Base-by-base conservation (phyloP, 2,329 filamentous ascomycete genomes). In the Nectriaceae sp. region DNA sequence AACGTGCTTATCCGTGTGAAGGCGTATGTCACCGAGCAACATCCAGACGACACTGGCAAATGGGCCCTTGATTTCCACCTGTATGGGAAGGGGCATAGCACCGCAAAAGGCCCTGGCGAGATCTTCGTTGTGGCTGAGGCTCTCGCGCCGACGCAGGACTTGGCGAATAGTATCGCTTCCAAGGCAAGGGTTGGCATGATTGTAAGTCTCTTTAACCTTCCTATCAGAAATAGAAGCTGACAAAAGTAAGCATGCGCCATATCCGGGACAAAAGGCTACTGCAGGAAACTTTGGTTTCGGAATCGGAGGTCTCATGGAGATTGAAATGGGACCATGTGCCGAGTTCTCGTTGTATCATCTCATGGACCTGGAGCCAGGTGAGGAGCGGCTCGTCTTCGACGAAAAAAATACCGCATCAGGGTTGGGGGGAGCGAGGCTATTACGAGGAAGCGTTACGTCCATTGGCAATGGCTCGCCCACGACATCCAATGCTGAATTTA, bases 291-390 rank as follows among this genome's bases (percentile, higher is more conserved):
- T 80, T 44, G 75, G 71, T 0, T n/a, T n/a, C n/a, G 66, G 50
- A 6, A 57, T 56, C 4, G 24, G 55, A 1, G 53, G 54, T 0
- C 59, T 57, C 0, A 54, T 56, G 20, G 60, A 63, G 16, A 57
- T 61, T 26, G 55, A 61, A 19, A 54, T 54, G 1, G 55, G 76
- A 0, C 67, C 68, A 1, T 71, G 66, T 43, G 64, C 69, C 22
- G 65, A 71, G 45, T 78, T 77, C 53, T 72, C 63, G 43, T 53
- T 78, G 2, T 78, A 78, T 50, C 76, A 78, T 49, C 62, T 78
- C 5, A 71, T n/a, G n/a, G n/a, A n/a, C n/a, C n/a, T n/a, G n/a
- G n/a, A n/a, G n/a, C n/a, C n/a, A n/a, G n/a, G n/a, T n/a, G n/a
- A n/a, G n/a, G n/a, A n/a, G n/a, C n/a, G n/a, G n/a, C n/a, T n/a